Base-by-base conservation (phyloP, 2,329 filamentous ascomycete genomes). In the Verticillium zaregamsianum region DNA sequence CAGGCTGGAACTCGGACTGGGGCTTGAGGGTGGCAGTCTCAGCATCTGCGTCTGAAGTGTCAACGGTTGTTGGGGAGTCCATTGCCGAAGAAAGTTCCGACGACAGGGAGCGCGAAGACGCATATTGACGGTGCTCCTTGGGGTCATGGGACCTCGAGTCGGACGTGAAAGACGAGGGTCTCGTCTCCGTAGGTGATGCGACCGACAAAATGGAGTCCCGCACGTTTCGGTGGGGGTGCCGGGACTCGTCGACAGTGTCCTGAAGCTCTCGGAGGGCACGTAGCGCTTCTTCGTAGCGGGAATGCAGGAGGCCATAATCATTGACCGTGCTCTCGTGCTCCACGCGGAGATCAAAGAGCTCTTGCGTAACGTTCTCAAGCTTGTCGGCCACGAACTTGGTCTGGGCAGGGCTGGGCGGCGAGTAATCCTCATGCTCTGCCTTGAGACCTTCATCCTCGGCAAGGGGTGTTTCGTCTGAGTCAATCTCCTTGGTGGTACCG, bases 281-380 rank as follows among this genome's bases (percentile, higher is more conserved):
- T 64, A 99, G 80, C 5, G 93, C 91, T 70, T 96, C 90, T 70
- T 97, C 92, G 68, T 99, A 99, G 75, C 97, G 98, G 67, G 87
- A 83, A 61, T 93, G 88, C 31, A 99, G 87, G 55, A 87, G 77
- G 66, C 96, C 91, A 68, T 89, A 94, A 62, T 98, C 92, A 65
- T 84, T 88, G 20, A 96, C 73, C 0, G 92, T 94, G 9, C 84
- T 81, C 73, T 98, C 94, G 69, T 99, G 95, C 75, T 97, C 93
- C 49, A 96, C 89, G 17, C 91, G 90, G 59, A 99, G 85, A 68
- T 95, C 92, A 62, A 97, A 86, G 2, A 99, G 87, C 76, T 99
- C 95, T 72, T 96, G 92, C 0, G 90, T 95, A 49, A 98, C 90
- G 45, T 83, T 89, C 70, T 98, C 94, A 15, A 98, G 85, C 77